Conservation (phyloP, 345 rosid genomes). For the Brassica napus region Da-Ae NC_063440.1:22124501-22125000, state of each 20-base stretch:
- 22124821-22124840: conserved; percentile 12
- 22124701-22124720: not conserved
- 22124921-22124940: not conserved
- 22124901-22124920: conserved; percentile 2
- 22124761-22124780: conserved; percentile 15
- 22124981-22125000: not conserved
- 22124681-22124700: not conserved
- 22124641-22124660: conserved; percentile 1
- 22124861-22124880: not conserved
- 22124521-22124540: not conserved
- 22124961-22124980: not conserved
- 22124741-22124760: conserved; percentile 13
- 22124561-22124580: no score
- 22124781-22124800: conserved; percentile 1
- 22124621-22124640: no score
- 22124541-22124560: not conserved
- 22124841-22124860: conserved; percentile 6
- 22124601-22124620: no score
- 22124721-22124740: conserved; percentile 14
- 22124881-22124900: not conserved
- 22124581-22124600: not conserved
- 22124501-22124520: not conserved
- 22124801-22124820: conserved; percentile 1
- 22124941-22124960: not conserved
- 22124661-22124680: conserved; percentile 12